phyloP scores from a whole-genome alignment of 352 stramenopile species.

The Globisporangium spiculum region DNA sequence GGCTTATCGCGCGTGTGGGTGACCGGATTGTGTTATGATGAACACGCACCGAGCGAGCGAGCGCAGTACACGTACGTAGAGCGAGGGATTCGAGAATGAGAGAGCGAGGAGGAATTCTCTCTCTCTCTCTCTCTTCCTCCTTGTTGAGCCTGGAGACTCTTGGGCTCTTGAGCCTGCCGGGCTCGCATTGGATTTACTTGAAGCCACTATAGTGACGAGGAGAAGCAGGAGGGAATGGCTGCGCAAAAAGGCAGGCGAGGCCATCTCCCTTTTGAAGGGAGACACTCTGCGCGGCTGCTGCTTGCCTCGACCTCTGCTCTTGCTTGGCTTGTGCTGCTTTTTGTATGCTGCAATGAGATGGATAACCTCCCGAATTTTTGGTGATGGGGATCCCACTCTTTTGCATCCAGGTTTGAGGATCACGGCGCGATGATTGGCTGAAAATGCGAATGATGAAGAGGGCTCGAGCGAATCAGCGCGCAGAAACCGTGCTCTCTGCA shows the following conservation, averaged over 20 bases:
- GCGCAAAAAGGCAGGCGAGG: neutral
- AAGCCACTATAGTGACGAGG: constrained; percentile 7
- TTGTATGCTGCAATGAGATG: neutral
- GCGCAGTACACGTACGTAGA: neutral
- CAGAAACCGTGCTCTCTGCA: neutral
- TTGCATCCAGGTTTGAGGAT: neutral
- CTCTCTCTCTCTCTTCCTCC: neutral
- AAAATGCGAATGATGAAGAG: neutral
- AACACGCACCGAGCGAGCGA: neutral
- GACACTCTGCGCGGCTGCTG: constrained; percentile 3
- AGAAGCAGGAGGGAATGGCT: constrained; percentile 8
- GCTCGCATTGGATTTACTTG: constrained; percentile 4
- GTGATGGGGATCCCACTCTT: neutral
- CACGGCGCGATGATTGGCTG: neutral
- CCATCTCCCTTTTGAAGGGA: constrained; percentile 13
- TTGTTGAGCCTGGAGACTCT: neutral
- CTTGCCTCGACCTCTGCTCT: neutral
- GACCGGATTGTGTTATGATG: neutral
- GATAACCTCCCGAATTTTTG: constrained; percentile 12
- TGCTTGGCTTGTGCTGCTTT: neutral
- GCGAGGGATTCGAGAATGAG: neutral
- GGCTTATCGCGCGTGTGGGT: neutral
- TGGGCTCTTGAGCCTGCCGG: no score
- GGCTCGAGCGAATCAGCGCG: neutral
- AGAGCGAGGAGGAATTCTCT: neutral